Percentiles rank a stretch among this genome's conserved stretches.
phyloP scores from a whole-genome alignment of 208 protist genomes.

The Leishmania martiniquensis region DNA sequence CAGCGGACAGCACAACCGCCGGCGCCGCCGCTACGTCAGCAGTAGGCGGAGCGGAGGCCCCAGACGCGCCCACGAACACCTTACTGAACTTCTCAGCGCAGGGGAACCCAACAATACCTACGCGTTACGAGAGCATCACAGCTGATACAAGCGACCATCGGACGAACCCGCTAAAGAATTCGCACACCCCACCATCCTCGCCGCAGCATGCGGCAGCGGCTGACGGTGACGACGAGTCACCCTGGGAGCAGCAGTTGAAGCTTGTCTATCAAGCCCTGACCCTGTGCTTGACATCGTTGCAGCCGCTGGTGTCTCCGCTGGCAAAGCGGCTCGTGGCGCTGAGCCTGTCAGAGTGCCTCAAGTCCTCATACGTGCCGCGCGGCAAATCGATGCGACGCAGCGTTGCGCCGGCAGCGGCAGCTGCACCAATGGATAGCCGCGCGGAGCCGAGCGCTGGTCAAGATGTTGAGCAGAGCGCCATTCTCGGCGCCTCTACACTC shows the following conservation, averaged over 20 bases:
- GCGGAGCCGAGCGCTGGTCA: background rate
- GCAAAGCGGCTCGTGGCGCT: conserved; percentile 16
- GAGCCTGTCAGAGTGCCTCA: conserved; percentile 30
- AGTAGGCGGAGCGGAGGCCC: background rate
- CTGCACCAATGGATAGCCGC: background rate
- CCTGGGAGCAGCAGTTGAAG: conserved; percentile 32
- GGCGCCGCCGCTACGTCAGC: background rate
- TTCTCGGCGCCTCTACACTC: background rate
- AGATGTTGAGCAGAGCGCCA: background rate
- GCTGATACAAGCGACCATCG: background rate
- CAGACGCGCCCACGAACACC: background rate
- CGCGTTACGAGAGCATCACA: background rate
- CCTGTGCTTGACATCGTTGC: conserved; percentile 34
- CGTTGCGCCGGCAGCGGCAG: background rate
- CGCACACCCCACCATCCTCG: background rate
- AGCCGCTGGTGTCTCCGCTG: conserved; percentile 25
- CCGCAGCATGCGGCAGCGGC: background rate
- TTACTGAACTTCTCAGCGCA: background rate
- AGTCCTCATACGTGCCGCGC: conserved; percentile 34
- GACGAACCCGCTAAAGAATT: background rate
- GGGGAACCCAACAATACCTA: background rate
- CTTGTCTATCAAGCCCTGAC: conserved; percentile 40
- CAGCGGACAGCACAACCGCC: background rate
- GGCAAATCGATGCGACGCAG: background rate
- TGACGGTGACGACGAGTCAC: background rate